phyloP scores from a whole-genome alignment of 257 asterid species.

The Nicotiana tomentosiformis region DNA sequence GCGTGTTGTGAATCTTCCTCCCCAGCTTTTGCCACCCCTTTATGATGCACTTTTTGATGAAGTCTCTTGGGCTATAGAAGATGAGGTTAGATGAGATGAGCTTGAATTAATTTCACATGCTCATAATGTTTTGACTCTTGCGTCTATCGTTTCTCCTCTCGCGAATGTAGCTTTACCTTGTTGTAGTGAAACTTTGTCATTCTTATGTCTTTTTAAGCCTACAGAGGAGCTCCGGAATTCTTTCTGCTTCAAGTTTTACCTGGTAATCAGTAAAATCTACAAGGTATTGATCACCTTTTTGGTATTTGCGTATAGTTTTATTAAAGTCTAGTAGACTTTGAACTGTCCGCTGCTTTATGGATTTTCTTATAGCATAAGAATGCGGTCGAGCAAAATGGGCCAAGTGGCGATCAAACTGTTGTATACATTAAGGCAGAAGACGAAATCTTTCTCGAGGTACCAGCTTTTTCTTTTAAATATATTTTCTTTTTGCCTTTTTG shows the following conservation, averaged over 20 bases:
- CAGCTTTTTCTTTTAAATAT: background rate
- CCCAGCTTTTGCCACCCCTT: slow-evolving; percentile 90
- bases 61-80: slow-evolving; percentile 90
- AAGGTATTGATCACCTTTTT: slow-evolving; percentile 35
- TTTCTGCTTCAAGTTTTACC: slow-evolving; percentile 65
- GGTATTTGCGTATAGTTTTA: background rate
- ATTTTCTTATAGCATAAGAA: slow-evolving; percentile 49
- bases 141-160: background rate
- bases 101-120: background rate
- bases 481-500: slow-evolving; percentile 1
- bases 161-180: slow-evolving; percentile 3
- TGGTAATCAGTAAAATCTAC: slow-evolving; percentile 73
- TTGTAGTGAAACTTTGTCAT: slow-evolving; percentile 10
- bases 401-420: slow-evolving; percentile 43
- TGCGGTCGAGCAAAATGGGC: slow-evolving; percentile 32
- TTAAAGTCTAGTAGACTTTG: background rate
- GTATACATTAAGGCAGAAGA: slow-evolving; percentile 73
- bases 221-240: slow-evolving; percentile 66
- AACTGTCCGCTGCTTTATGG: background rate
- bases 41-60: slow-evolving; percentile 89
- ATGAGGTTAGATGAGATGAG: slow-evolving; percentile 60
- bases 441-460: slow-evolving; percentile 64
- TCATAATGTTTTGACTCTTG: background rate
- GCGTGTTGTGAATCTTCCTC: slow-evolving; percentile 84
- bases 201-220: slow-evolving; percentile 41